Conservation (phyloP, 768 basidiomycete genomes). For the Floccularia luteovirens region DNA sequence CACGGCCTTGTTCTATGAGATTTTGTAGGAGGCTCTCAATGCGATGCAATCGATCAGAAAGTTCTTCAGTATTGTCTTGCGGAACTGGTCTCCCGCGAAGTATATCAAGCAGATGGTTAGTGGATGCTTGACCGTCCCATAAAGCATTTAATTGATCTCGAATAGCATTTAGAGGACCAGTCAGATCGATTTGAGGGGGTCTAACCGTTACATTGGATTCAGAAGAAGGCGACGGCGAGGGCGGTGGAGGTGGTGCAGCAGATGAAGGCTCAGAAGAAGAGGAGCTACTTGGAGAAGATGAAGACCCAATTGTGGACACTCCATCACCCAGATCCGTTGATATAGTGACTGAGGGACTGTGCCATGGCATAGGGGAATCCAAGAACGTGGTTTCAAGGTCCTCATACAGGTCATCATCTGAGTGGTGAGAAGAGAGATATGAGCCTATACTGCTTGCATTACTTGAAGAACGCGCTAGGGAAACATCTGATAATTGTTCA, state of each 20-base stretch:
- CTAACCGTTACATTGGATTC: constrained; percentile 26
- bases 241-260: constrained; percentile 1
- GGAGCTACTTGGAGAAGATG: constrained; percentile 15
- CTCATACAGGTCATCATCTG: constrained; percentile 48
- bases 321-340: too few species aligned
- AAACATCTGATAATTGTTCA: constrained; percentile 16
- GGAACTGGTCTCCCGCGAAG: constrained; percentile 42
- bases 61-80: constrained; percentile 28
- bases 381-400: constrained; percentile 6
- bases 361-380: constrained; percentile 13
- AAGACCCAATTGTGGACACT: constrained; percentile 22
- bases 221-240: constrained; percentile 7
- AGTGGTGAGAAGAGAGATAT: constrained; percentile 56
- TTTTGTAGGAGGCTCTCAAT: constrained; percentile 39
- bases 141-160: constrained; percentile 53
- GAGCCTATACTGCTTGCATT: constrained; percentile 33
- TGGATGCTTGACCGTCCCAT: constrained; percentile 52
- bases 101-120: constrained; percentile 56
- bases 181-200: constrained; percentile 27
- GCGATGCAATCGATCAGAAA: constrained; percentile 31
- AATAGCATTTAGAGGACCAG: constrained; percentile 48
- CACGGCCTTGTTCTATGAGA: constrained; percentile 26
- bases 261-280: constrained; percentile 2
- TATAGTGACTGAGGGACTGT: constrained; percentile 14
- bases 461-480: constrained; percentile 29